Percentiles rank a stretch among this genome's conserved stretches.
These are phyloP conservation scores for Beauveria brongniartii DNA, from an alignment of 2,329 filamentous ascomycete genomes.

Conservation along the genomic window DNA sequence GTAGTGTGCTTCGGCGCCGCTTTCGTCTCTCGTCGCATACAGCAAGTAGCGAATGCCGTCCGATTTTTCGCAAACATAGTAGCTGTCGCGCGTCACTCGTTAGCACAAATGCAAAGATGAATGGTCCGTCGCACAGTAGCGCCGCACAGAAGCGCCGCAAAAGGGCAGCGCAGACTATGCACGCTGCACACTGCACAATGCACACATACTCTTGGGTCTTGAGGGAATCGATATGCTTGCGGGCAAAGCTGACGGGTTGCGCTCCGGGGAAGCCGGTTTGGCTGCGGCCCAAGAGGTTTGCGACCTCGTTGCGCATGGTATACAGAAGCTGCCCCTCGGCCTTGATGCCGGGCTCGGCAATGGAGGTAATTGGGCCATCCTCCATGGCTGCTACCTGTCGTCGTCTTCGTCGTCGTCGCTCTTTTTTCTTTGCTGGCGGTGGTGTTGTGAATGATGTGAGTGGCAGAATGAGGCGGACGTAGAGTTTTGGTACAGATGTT, in stretches of 20 bases:
- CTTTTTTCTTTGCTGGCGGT: not conserved
- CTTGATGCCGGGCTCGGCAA: conserved; percentile 57
- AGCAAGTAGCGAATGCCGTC: conserved; percentile 95
- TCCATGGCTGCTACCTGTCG: conserved; percentile 3
- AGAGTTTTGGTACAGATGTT: not conserved
- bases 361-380: conserved; percentile 36
- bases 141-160: not conserved
- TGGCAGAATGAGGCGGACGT: not conserved
- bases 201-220: conserved; percentile 58
- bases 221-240: conserved; percentile 75
- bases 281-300: conserved; percentile 62
- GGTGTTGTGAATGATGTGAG: not conserved
- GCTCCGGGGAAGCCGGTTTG: conserved; percentile 73
- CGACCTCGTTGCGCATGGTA: conserved; percentile 64
- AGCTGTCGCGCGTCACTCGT: conserved; percentile 38
- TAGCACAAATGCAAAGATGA: not conserved
- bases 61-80: conserved; percentile 97
- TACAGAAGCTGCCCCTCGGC: conserved; percentile 52
- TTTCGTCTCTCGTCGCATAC: conserved; percentile 66
- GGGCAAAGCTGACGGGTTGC: conserved; percentile 87
- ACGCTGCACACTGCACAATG: too few relatives aligned
- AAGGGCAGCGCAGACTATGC: not conserved
- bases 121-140: not conserved
- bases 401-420: too few relatives aligned
- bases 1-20: conserved; percentile 65